Base-by-base conservation (phyloP, 1,284 basidiomycete genomes). In the Irpex sp. region DNA sequence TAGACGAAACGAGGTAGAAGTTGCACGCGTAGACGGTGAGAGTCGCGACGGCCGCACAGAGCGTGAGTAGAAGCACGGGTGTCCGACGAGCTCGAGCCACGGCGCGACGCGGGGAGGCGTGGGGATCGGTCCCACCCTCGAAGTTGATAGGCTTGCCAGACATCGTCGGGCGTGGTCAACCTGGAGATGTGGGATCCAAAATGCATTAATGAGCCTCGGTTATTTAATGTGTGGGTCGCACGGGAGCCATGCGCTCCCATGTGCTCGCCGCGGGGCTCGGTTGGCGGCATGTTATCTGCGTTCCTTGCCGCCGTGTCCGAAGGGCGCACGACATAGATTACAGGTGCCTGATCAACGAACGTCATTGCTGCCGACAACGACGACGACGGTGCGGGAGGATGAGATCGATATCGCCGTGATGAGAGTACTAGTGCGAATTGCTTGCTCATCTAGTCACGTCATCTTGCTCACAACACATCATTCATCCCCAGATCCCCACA, bases 1-100 rank as follows among this genome's bases (percentile, higher is more conserved):
- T 19, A 11, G 37, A 21, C 11, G 64, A 63, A 44, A 57, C 49
- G 36, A 69, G 51, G 48, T 63, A 65, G 15, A 66, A 63, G 60
- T 66, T 67, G 65, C 61, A 69, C 2, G 66, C 63, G 56, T 70
- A 66, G 11, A 73, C 40, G 4, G 69, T 66, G 15, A 68, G 57
- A 7, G 67, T 66, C 51, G 66, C 66, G 52, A 69, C 61, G 2
- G 67, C 49, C n/a, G 67, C 58, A 56, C 68, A 68, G 5, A 70
- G 59, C 2, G 63, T 60, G 15, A 71, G 58, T 13, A 68, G 64
- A 5, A 66, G 55, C n/a, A 56, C 54, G 13, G 54, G 54, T 37
- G 21, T 56, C 21, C 54, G 61, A 38, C 57, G 56, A 15, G 17
- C 47, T 17, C 31, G 31, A 34, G 31, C 5, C 31, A 34, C 31